Conservation (phyloP, 1,284 basidiomycete genomes). For the Melanopsichium pennsylvanicum region DNA sequence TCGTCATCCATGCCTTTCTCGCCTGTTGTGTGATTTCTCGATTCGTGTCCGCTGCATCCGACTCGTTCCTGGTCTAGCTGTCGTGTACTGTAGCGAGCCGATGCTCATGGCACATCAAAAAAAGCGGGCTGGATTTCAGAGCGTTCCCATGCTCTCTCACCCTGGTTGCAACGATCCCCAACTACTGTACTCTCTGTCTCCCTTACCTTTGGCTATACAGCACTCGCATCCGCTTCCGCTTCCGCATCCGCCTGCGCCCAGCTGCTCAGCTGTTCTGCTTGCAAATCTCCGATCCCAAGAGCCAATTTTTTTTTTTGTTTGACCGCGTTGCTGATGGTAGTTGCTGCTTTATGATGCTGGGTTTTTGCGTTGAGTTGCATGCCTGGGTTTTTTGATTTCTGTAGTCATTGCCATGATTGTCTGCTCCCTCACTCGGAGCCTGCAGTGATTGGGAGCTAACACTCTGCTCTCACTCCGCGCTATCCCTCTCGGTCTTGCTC, state of each 20-base stretch:
- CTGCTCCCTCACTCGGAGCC: neutral
- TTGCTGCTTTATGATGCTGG: neutral
- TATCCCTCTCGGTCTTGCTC: neutral
- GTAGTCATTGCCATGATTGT: neutral
- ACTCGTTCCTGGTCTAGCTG: slow-evolving; percentile 1
- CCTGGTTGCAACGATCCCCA: neutral
- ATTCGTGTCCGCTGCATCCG: too few relatives aligned
- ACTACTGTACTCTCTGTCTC: neutral
- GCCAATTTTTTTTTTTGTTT: neutral
- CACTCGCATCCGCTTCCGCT: too few relatives aligned
- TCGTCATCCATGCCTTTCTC: slow-evolving; percentile 40
- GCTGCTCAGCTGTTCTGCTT: too few relatives aligned
- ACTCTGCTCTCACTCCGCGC: neutral
- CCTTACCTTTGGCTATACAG: too few relatives aligned
- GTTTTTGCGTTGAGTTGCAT: neutral
- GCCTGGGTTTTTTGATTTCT: slow-evolving; percentile 1
- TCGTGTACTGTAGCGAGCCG: too few relatives aligned
- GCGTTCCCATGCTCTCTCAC: slow-evolving; percentile 1
- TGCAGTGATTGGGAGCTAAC: neutral
- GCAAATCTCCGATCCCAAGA: slow-evolving; percentile 15
- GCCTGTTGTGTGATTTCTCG: too few relatives aligned
- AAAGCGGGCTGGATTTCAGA: too few relatives aligned
- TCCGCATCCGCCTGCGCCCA: too few relatives aligned
- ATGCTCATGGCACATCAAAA: slow-evolving; percentile 1
- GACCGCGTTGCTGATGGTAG: neutral